phyloP scores from a whole-genome alignment of 805 yeast species.

The Metschnikowia matae region DNA sequence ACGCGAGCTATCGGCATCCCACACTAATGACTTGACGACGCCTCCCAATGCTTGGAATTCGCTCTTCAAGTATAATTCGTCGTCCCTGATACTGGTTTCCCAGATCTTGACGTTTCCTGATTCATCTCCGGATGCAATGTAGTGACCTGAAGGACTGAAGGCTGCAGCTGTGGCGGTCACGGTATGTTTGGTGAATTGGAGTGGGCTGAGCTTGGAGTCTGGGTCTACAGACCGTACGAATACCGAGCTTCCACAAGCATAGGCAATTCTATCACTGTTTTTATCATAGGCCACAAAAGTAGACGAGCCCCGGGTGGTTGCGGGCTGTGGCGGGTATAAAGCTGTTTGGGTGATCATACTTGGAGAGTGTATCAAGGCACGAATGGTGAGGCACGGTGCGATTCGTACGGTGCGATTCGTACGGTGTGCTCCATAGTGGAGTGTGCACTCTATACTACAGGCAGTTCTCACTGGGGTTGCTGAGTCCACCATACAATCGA shows the following conservation, averaged over 20 bases:
- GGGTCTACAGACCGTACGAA: slow-evolving; percentile 61
- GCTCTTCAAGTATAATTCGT: slow-evolving; percentile 61
- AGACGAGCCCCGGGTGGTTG: slow-evolving; percentile 65
- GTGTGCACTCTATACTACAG: background rate
- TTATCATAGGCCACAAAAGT: slow-evolving; percentile 74
- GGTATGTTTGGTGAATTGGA: slow-evolving; percentile 72
- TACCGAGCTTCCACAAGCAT: slow-evolving; percentile 77
- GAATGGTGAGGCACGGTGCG: background rate
- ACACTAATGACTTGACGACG: slow-evolving; percentile 73
- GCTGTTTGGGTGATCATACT: slow-evolving; percentile 24
- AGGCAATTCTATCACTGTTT: slow-evolving; percentile 66
- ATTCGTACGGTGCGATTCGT: too few relatives aligned
- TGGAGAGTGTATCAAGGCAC: background rate
- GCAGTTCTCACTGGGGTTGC: background rate
- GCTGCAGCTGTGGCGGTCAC: slow-evolving; percentile 74
- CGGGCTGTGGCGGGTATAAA: slow-evolving; percentile 71
- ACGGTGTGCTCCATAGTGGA: background rate
- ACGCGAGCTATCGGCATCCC: slow-evolving; percentile 88
- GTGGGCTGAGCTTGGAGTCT: slow-evolving; percentile 40
- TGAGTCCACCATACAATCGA: too few relatives aligned
- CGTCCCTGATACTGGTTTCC: slow-evolving; percentile 50
- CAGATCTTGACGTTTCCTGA: slow-evolving; percentile 87
- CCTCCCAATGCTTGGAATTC: slow-evolving; percentile 81
- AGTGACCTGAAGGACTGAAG: slow-evolving; percentile 86
- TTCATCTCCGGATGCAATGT: slow-evolving; percentile 88